phyloP scores from a whole-genome alignment of 2,329 filamentous ascomycete genomes.

The Aspergillus latus region DNA sequence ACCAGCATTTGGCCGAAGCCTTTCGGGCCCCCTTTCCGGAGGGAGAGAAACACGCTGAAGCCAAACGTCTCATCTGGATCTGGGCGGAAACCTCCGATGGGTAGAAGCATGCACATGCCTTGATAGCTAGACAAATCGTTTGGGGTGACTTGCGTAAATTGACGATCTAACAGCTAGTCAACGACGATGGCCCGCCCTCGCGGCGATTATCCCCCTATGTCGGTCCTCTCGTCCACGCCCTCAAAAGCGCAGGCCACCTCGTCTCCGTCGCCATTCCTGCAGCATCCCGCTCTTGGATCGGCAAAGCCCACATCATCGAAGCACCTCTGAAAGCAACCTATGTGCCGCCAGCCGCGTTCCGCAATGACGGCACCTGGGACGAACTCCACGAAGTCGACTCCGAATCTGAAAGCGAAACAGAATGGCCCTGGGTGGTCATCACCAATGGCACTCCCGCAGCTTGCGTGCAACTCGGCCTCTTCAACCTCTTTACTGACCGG shows the following conservation, averaged over 20 bases:
- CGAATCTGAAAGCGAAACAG: constrained; percentile 28
- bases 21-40: background rate
- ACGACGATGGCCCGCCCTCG: constrained; percentile 76
- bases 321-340: constrained; percentile 76
- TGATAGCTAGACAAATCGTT: background rate
- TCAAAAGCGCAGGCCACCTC: constrained; percentile 70
- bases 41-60: background rate
- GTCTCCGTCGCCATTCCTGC: constrained; percentile 88
- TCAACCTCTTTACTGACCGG: constrained; percentile 69
- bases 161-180: constrained; percentile 43
- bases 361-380: constrained; percentile 56
- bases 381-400: constrained; percentile 31
- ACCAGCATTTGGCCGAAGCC: constrained; percentile 2
- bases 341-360: constrained; percentile 63
- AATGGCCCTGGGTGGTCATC: constrained; percentile 63
- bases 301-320: constrained; percentile 91
- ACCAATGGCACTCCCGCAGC: constrained; percentile 74
- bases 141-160: background rate
- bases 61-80: background rate
- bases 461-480: constrained; percentile 73
- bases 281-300: constrained; percentile 90
- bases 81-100: constrained; percentile 1
- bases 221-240: constrained; percentile 66
- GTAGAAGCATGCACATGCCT: background rate
- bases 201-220: constrained; percentile 72